phyloP scores from a whole-genome alignment of 2,329 filamentous ascomycete genomes.

The Davidsoniella virescens region DNA sequence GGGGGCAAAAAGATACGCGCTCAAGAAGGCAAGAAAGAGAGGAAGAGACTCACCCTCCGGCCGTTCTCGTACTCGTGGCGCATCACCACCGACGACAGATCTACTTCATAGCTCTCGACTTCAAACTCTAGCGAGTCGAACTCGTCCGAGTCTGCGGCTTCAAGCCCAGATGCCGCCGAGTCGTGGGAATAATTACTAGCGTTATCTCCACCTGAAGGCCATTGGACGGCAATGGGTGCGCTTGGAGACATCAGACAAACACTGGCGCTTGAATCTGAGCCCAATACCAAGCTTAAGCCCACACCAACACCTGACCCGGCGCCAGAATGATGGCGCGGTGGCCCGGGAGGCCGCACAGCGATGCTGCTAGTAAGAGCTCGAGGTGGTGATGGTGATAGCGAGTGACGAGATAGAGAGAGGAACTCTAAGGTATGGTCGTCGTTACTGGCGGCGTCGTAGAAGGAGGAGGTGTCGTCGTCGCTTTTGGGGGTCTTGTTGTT shows the following conservation, averaged over 20 bases:
- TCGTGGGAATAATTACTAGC: neutral
- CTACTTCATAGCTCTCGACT: slow-evolving; percentile 20
- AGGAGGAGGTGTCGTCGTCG: too few relatives aligned
- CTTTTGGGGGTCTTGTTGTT: too few relatives aligned
- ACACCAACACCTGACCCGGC: too few relatives aligned
- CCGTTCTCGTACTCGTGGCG: slow-evolving; percentile 13
- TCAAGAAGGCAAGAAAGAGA: neutral
- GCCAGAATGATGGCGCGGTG: too few relatives aligned
- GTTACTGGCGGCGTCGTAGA: too few relatives aligned
- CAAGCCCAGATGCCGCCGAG: slow-evolving; percentile 3
- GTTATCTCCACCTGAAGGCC: neutral
- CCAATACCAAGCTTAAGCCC: too few relatives aligned
- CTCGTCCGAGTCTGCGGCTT: slow-evolving; percentile 8
- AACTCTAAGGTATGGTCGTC: too few relatives aligned
- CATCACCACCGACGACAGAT: slow-evolving; percentile 11
- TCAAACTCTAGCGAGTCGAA: slow-evolving; percentile 15
- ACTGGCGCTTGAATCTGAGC: neutral
- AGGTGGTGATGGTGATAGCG: too few relatives aligned
- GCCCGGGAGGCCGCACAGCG: too few relatives aligned
- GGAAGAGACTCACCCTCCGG: slow-evolving; percentile 12
- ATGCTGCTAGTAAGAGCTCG: too few relatives aligned
- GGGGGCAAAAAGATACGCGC: neutral
- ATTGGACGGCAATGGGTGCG: slow-evolving; percentile 4
- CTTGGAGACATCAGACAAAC: neutral
- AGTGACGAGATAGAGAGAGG: too few relatives aligned